Percentiles rank a stretch among this genome's conserved stretches.
These are phyloP conservation scores for Diplodia sapinea DNA, from an alignment of 2,329 filamentous ascomycete species.

Conservation along the genomic window DNA sequence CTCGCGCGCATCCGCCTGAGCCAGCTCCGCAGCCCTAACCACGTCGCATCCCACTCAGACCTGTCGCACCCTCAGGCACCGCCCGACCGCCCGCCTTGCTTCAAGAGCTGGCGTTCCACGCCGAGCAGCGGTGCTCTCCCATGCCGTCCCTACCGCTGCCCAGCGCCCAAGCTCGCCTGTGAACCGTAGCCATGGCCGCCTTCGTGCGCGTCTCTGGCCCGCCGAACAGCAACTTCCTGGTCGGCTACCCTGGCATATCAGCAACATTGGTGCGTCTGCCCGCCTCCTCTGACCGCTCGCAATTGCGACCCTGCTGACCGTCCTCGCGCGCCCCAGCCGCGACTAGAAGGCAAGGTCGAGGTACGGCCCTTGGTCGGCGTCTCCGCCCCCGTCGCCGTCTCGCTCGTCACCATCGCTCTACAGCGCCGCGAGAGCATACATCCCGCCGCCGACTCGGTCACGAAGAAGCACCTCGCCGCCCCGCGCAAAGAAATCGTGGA, in stretches of 20 bases:
- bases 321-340: conserved; percentile 65
- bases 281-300: conserved; percentile 19
- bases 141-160: conserved; percentile 32
- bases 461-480: conserved; percentile 88
- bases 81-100: conserved; percentile 9
- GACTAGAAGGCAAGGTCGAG: conserved; percentile 97
- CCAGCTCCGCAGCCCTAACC: conserved; percentile 1
- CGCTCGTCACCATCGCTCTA: conserved; percentile 90
- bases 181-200: conserved; percentile 59
- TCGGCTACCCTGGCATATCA: conserved; percentile 97
- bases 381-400: conserved; percentile 87
- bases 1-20: conserved; percentile 9
- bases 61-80: conserved; percentile 4
- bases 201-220: conserved; percentile 96
- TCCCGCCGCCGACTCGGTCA: conserved; percentile 90
- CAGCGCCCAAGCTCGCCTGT: conserved; percentile 29
- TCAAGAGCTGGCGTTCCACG: conserved; percentile 25
- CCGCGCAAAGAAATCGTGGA: conserved; percentile 90
- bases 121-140: conserved; percentile 29
- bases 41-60: conserved; percentile 18
- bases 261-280: conserved; percentile 87
- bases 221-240: conserved; percentile 94
- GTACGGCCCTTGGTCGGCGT: conserved; percentile 85
- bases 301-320: conserved; percentile 20
- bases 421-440: conserved; percentile 96